Conservation (phyloP, 768 basidiomycete genomes). For the Rickenella mellea region DNA sequence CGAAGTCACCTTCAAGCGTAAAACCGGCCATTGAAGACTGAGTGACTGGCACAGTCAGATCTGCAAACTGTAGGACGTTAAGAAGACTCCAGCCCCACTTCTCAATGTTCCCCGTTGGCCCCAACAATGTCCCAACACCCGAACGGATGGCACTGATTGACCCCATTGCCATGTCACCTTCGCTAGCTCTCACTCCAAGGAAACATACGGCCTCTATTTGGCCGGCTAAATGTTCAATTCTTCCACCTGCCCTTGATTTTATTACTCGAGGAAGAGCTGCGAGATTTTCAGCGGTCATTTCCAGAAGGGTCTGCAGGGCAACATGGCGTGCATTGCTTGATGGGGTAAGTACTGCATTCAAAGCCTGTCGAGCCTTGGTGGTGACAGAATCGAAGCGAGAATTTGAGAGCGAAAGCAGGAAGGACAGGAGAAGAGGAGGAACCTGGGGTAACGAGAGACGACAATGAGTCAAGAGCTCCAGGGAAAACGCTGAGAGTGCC, state of each 20-base stretch:
- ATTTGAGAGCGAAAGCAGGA: slow-evolving; percentile 63
- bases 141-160: slow-evolving; percentile 39
- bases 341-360: slow-evolving; percentile 35
- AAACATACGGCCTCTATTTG: slow-evolving; percentile 66
- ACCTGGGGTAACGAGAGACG: slow-evolving; percentile 56
- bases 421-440: slow-evolving; percentile 58
- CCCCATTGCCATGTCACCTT: slow-evolving; percentile 11
- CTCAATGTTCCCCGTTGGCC: slow-evolving; percentile 77
- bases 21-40: slow-evolving; percentile 41
- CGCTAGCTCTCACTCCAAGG: slow-evolving; percentile 23
- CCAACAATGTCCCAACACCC: slow-evolving; percentile 56
- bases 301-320: slow-evolving; percentile 47
- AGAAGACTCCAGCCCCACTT: slow-evolving; percentile 89
- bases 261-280: slow-evolving; percentile 65
- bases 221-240: slow-evolving; percentile 57
- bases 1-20: slow-evolving; percentile 48
- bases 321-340: slow-evolving; percentile 33
- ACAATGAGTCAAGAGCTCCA: slow-evolving; percentile 42
- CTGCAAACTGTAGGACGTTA: slow-evolving; percentile 65
- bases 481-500: slow-evolving; percentile 49
- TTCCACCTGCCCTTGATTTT: slow-evolving; percentile 59
- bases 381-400: slow-evolving; percentile 49
- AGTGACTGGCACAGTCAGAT: slow-evolving; percentile 40
- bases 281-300: slow-evolving; percentile 56
- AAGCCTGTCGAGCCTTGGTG: slow-evolving; percentile 30